These are phyloP conservation scores for Coemansia sp. DNA, from an alignment of 192 early-diverging fungal species.

Conservation along the genomic window DNA sequence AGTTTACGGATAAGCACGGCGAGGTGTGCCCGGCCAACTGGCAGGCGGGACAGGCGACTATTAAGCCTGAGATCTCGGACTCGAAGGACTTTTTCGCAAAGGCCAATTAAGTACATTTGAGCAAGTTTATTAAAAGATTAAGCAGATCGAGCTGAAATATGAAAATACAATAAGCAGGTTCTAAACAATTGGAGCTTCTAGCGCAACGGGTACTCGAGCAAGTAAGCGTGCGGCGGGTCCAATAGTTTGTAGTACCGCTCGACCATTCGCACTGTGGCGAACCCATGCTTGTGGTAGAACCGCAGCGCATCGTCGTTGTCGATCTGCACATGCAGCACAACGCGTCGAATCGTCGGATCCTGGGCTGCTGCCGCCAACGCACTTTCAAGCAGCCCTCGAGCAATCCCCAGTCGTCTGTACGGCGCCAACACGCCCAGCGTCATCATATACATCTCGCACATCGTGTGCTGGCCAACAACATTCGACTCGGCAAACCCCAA, in stretches of 20 bases:
- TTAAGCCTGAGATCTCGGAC: conserved; percentile 67
- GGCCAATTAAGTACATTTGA: conserved; percentile 21
- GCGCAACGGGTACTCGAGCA: conserved; percentile 49
- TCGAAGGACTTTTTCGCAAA: conserved; percentile 72
- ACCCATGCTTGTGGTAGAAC: conserved; percentile 83
- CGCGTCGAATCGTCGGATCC: conserved; percentile 54
- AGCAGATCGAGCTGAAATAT: not conserved
- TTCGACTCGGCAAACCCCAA: conserved; percentile 34
- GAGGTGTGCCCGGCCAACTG: conserved; percentile 87
- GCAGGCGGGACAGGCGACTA: conserved; percentile 72
- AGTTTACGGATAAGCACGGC: conserved; percentile 86
- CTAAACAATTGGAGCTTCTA: not conserved
- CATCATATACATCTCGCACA: conserved; percentile 77
- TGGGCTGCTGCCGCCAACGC: conserved; percentile 39
- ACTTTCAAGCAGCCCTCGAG: conserved; percentile 62
- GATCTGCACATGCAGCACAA: conserved; percentile 86
- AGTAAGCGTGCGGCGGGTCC: conserved; percentile 78
- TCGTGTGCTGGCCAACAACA: conserved; percentile 15
- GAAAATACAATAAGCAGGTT: not conserved
- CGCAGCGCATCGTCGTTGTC: conserved; percentile 75
- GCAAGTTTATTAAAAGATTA: no score
- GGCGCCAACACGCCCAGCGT: conserved; percentile 88
- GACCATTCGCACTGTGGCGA: conserved; percentile 58
- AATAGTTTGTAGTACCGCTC: conserved; percentile 84
- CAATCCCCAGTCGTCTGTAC: conserved; percentile 78